Base-by-base conservation (phyloP, 2,329 filamentous ascomycete species). In the Diatrype stigma region DNA sequence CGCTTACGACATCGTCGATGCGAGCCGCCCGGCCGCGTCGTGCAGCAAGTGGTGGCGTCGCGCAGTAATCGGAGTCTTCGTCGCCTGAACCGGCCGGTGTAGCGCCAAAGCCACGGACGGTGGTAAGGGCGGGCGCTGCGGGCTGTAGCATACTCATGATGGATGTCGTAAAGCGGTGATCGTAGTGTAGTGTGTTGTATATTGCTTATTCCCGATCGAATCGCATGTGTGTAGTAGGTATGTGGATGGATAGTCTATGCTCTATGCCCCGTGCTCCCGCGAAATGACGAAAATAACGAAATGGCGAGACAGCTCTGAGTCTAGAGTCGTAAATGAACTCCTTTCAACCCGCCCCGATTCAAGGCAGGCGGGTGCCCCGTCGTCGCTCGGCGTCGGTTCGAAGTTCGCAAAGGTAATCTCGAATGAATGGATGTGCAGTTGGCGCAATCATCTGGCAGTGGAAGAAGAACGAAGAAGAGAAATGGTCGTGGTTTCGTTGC, bases 331-430 rank as follows among this genome's bases (percentile, higher is more conserved):
- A n/a, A n/a, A n/a, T n/a, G n/a, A n/a, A n/a, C n/a, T n/a, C 26
- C 19, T 51, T 32, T 65, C 58, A 67, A 58, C 64, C 64, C 58
- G 56, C 59, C 59, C 60, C 60, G 61, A 63, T 70, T 73, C 70
- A 74, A 66, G 70, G 74, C 59, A 63, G 62, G 58, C 64, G 63
- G 54, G 76, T 72, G 67, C 80, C 79, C 57, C 79, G 79, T 68
- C 80, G 79, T 63, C 79, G 79, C 73, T 82, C 75, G 54, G 79
- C 78, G 72, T 82, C 79, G 62, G 76, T 77, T 64, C 80, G 79
- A 60, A 71, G 70, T 66, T 78, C 72, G 60, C 73, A 75, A 60
- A 77, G 70, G 65, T 73, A 71, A 65, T 74, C 73, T 66, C 73
- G 72, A 60, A 75, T 70, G 56, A 72, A 69, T 66, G 73, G 70